Evolutionary conservation across 352 stramenopile species (phyloP).

Genomic region (Phytophthora multivora): DNA sequence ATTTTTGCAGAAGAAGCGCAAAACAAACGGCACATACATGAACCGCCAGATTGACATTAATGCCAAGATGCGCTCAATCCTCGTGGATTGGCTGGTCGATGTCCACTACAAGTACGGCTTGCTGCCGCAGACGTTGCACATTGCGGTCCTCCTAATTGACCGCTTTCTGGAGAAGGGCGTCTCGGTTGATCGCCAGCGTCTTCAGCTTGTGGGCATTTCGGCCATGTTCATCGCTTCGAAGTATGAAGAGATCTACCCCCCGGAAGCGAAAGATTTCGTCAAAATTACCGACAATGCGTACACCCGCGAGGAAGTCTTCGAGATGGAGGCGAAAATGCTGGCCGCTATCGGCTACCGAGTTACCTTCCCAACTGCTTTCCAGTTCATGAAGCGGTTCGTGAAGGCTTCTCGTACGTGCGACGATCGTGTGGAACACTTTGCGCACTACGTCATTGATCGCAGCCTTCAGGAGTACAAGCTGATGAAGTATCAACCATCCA

Average conservation of each 20-base stretch:
- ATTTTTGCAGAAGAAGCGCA: constrained; percentile 54
- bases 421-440: constrained; percentile 87
- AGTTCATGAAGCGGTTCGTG: constrained; percentile 89
- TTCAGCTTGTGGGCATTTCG: constrained; percentile 97
- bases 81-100: constrained; percentile 99
- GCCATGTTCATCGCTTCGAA: constrained; percentile 97
- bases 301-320: constrained; percentile 76
- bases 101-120: constrained; percentile 88
- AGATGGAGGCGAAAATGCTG: constrained; percentile 84
- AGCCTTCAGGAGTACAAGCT: constrained; percentile 99
- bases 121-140: constrained; percentile 80
- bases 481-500: constrained; percentile 97
- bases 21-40: constrained; percentile 77
- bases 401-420: constrained; percentile 80
- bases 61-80: constrained; percentile 98
- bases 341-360: constrained; percentile 76
- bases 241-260: constrained; percentile 98
- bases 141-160: constrained; percentile 86
- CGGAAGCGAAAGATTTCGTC: constrained; percentile 93
- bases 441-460: constrained; percentile 98
- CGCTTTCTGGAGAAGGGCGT: constrained; percentile 76
- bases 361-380: constrained; percentile 83
- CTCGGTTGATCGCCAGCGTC: constrained; percentile 75
- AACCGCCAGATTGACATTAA: constrained; percentile 97
- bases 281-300: constrained; percentile 98